Conservation (phyloP, 2,329 filamentous ascomycete species). For the Dothideomycetes sp. region DNA sequence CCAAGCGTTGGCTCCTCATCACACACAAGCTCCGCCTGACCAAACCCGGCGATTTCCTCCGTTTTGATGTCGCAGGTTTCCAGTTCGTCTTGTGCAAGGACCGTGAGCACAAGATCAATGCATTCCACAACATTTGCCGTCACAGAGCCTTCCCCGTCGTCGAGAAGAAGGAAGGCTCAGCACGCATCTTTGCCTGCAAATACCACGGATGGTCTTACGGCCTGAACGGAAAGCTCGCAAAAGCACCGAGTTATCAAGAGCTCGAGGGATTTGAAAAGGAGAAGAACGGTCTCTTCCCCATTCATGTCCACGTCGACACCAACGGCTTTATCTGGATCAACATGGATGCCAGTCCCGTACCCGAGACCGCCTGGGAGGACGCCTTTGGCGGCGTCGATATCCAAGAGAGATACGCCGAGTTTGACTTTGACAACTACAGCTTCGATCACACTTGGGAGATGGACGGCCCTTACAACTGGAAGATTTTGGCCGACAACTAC, state of each 20-base stretch:
- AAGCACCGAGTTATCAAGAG: conserved; percentile 51
- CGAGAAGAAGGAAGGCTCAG: conserved; percentile 41
- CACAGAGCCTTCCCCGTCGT: conserved; percentile 54
- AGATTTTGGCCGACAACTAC: conserved; percentile 52
- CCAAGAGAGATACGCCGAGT: conserved; percentile 36
- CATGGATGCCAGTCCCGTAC: conserved; percentile 38
- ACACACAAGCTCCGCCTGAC: conserved; percentile 44
- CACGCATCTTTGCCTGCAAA: conserved; percentile 47
- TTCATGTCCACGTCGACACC: conserved; percentile 45
- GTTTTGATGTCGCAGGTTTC: conserved; percentile 47
- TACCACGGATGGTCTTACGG: conserved; percentile 58
- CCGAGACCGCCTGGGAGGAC: conserved; percentile 41
- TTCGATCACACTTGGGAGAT: conserved; percentile 51
- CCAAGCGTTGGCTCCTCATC: conserved; percentile 47
- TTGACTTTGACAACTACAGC: conserved; percentile 44
- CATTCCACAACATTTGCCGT: conserved; percentile 55
- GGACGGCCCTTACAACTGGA: conserved; percentile 50
- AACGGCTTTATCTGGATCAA: conserved; percentile 53
- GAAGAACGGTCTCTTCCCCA: conserved; percentile 47
- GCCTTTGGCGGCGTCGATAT: conserved; percentile 41
- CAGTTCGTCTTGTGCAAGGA: conserved; percentile 46
- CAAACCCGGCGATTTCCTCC: conserved; percentile 48
- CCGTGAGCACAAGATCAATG: conserved; percentile 44
- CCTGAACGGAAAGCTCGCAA: conserved; percentile 47
- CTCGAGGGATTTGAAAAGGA: conserved; percentile 48